These are phyloP conservation scores for Trypanosomatidae sp. DNA, from an alignment of 208 protist genomes.

Conservation along the genomic window DNA sequence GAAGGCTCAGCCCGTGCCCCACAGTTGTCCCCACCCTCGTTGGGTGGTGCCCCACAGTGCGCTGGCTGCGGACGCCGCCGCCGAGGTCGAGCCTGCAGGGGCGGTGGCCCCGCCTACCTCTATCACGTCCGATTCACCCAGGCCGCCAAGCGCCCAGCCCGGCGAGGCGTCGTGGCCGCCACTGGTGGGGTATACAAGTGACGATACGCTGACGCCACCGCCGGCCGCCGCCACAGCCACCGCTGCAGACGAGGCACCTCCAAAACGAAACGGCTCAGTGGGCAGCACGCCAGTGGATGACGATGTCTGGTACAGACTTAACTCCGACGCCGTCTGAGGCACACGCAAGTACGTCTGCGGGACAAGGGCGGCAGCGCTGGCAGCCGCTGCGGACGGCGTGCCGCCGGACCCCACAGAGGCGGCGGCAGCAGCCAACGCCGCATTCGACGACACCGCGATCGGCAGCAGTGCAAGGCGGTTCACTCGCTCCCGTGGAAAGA, in stretches of 20 bases:
- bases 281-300: neutral
- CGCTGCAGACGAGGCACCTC: neutral
- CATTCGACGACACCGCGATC: slow-evolving; percentile 4
- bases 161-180: neutral
- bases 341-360: neutral
- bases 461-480: slow-evolving; percentile 15
- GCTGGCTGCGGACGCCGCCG: slow-evolving; percentile 24
- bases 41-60: slow-evolving; percentile 35
- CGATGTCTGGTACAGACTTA: neutral
- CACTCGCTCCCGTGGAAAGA: slow-evolving; percentile 13
- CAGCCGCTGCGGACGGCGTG: neutral
- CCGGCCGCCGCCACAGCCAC: neutral
- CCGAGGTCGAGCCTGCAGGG: slow-evolving; percentile 7
- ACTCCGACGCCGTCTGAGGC: neutral
- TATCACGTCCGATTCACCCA: slow-evolving; percentile 1
- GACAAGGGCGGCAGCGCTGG: neutral
- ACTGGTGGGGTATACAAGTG: neutral
- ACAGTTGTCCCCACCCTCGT: slow-evolving; percentile 30
- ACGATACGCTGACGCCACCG: neutral
- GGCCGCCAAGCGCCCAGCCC: neutral
- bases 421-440: neutral
- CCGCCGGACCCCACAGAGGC: neutral
- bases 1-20: slow-evolving; percentile 18
- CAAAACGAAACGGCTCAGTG: neutral
- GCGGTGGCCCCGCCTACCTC: neutral